Evolutionary conservation across 768 basidiomycete genomes (phyloP), one percentile per base, ranked within the genome.

Genomic region (Tephrocybe sp.): DNA sequence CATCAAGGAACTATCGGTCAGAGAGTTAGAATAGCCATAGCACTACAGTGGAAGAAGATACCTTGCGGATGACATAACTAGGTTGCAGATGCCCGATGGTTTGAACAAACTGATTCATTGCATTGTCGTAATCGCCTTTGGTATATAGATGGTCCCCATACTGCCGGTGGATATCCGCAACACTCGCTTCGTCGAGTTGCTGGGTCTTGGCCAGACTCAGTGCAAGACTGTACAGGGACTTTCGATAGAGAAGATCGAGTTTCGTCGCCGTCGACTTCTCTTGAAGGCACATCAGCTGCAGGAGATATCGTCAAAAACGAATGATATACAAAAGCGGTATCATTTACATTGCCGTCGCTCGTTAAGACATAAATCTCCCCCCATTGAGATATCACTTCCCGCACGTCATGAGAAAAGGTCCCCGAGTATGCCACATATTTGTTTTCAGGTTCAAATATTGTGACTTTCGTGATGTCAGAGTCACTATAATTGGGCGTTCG

Each of bases 41-140:
- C 16, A 18, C 29, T 12, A 4, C 4, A 12, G 38, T 22, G 18
- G 4, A 37, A 19, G 37, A 3, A 18, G 33, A 45, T 60, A 93
- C 95, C 79, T 97, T 99, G 57, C 97, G 83, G 43, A 98, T 93
- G 27, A 98, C 94, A 68, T 97, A 97, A 62, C 94, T 97, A 0
- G 94, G 91, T 53, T 93, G 90, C 0, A 97, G 72, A 40, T 83
- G 74, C 0, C 95, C 91, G 16, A 98, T 86, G 0, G 97, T 98
- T 61, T 89, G 80, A 23, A 97, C 70, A 63, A 88, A 98, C 62
- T 97, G 93, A 29, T 82, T 78, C 90, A 97, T 95, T 0, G 94
- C 87, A 4, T 83, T 88, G 52, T 98, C 97, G 58, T 88, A 95
- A 59, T 97, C 93, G 4, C 86, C 87, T 65, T 95, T 97, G 15